phyloP scores from a whole-genome alignment of 1,284 basidiomycete species.

The Anthracocystis setariae region DNA sequence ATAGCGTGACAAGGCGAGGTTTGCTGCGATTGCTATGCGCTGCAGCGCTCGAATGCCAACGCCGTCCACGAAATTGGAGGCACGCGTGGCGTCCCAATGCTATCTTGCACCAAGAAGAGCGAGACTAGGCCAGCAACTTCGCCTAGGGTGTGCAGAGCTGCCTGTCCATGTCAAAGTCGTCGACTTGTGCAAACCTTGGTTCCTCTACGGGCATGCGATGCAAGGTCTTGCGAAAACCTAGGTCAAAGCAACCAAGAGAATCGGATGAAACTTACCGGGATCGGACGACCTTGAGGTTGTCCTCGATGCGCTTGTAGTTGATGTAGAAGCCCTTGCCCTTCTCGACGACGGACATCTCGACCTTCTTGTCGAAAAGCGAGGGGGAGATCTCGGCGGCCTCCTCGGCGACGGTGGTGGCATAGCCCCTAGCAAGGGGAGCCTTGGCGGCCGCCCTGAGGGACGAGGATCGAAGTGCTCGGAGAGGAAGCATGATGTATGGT shows the following conservation, averaged over 20 bases:
- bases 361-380: slow-evolving; percentile 64
- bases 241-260: background rate
- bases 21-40: too few relatives aligned
- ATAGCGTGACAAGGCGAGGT: too few relatives aligned
- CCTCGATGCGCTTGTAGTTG: slow-evolving; percentile 67
- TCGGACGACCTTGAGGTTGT: slow-evolving; percentile 67
- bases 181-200: too few relatives aligned
- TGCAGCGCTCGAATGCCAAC: too few relatives aligned
- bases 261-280: slow-evolving; percentile 47
- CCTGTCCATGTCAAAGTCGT: too few relatives aligned
- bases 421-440: slow-evolving; percentile 57
- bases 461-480: slow-evolving; percentile 51
- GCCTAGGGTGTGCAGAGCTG: too few relatives aligned
- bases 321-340: slow-evolving; percentile 66
- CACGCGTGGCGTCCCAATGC: too few relatives aligned
- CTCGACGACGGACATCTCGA: slow-evolving; percentile 66
- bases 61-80: too few relatives aligned
- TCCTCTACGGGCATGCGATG: too few relatives aligned
- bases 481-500: slow-evolving; percentile 50
- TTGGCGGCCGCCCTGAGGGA: slow-evolving; percentile 49
- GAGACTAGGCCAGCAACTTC: too few relatives aligned
- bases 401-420: slow-evolving; percentile 65
- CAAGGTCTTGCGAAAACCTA: background rate
- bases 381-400: slow-evolving; percentile 58
- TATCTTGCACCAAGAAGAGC: too few relatives aligned